phyloP scores from a whole-genome alignment of 78 protist genomes.

The Ministeria vibrans region DNA sequence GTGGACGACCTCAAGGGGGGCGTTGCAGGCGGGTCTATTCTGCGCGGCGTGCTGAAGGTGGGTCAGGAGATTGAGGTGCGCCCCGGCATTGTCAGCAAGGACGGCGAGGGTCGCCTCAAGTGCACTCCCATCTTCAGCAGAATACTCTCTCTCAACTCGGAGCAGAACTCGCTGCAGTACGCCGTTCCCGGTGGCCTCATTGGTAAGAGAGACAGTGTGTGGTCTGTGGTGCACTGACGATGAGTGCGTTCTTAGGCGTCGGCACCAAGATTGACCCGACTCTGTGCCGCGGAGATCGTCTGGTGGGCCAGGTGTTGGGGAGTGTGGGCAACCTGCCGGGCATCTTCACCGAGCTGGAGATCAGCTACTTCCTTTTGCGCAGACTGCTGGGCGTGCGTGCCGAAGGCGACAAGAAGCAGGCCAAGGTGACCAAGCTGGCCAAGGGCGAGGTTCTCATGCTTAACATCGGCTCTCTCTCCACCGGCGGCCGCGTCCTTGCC shows the following conservation, averaged over 20 bases:
- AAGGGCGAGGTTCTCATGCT: slow-evolving; percentile 89
- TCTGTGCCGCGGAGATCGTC: slow-evolving; percentile 92
- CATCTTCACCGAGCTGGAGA: slow-evolving; percentile 79
- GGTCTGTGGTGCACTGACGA: neutral
- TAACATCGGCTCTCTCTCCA: slow-evolving; percentile 97
- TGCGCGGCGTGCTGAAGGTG: slow-evolving; percentile 87
- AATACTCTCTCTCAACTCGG: slow-evolving; percentile 88
- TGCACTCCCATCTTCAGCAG: slow-evolving; percentile 83
- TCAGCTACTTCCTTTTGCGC: slow-evolving; percentile 83
- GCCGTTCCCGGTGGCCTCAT: slow-evolving; percentile 99
- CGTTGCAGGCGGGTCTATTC: slow-evolving; percentile 99
- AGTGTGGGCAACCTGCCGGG: slow-evolving; percentile 83
- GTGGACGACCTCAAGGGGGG: slow-evolving; percentile 96
- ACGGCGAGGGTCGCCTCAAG: slow-evolving; percentile 59
- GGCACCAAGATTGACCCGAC: slow-evolving; percentile 99
- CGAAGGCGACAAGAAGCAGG: slow-evolving; percentile 69
- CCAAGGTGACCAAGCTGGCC: slow-evolving; percentile 64
- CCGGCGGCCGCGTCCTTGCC: slow-evolving; percentile 88
- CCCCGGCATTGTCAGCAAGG: slow-evolving; percentile 89
- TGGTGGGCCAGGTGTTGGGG: slow-evolving; percentile 97
- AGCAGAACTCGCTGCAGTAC: slow-evolving; percentile 84
- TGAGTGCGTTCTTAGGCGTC: no score
- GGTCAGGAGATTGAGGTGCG: slow-evolving; percentile 96
- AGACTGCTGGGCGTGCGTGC: slow-evolving; percentile 95
- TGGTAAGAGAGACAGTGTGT: slow-evolving; percentile 52